These are phyloP conservation scores for Talaromyces nanjingensis DNA, from an alignment of 495 filamentous ascomycete species.

Conservation along the genomic window DNA sequence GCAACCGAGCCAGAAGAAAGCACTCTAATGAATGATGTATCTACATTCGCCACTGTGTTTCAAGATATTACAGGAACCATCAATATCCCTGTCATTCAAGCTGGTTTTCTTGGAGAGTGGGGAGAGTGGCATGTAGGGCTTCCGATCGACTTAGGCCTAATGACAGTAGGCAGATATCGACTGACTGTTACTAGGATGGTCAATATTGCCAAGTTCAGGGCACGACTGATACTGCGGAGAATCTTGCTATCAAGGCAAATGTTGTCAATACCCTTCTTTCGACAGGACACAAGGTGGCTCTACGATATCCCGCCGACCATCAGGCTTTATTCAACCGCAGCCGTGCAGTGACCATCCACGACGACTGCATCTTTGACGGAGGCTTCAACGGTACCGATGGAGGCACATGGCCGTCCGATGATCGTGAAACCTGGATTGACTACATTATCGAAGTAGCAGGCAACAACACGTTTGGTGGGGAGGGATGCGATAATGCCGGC, in stretches of 20 bases:
- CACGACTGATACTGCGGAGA: background rate
- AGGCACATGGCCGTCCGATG: slow-evolving; percentile 2
- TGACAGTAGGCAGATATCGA: background rate
- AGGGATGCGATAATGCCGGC: slow-evolving; percentile 3
- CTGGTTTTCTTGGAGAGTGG: slow-evolving; percentile 5
- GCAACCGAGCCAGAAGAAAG: slow-evolving; percentile 6
- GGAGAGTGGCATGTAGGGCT: slow-evolving; percentile 6
- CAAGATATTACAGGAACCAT: background rate
- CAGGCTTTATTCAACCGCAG: background rate
- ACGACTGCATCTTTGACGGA: slow-evolving; percentile 6
- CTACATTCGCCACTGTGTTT: background rate
- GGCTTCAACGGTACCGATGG: slow-evolving; percentile 5
- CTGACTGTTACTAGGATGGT: slow-evolving; percentile 1
- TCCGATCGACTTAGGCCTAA: background rate
- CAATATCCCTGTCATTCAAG: slow-evolving; percentile 4
- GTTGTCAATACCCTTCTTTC: slow-evolving; percentile 1
- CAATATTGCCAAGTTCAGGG: background rate
- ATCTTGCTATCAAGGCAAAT: background rate
- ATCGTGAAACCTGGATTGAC: slow-evolving; percentile 5
- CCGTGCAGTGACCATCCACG: slow-evolving; percentile 2
- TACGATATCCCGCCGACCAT: background rate
- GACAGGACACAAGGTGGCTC: background rate
- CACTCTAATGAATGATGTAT: slow-evolving; percentile 2
- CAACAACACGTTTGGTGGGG: slow-evolving; percentile 2
- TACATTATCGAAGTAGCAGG: background rate